Conservation (phyloP, 2,329 filamentous ascomycete species). For the Fusarium floridanum region DNA sequence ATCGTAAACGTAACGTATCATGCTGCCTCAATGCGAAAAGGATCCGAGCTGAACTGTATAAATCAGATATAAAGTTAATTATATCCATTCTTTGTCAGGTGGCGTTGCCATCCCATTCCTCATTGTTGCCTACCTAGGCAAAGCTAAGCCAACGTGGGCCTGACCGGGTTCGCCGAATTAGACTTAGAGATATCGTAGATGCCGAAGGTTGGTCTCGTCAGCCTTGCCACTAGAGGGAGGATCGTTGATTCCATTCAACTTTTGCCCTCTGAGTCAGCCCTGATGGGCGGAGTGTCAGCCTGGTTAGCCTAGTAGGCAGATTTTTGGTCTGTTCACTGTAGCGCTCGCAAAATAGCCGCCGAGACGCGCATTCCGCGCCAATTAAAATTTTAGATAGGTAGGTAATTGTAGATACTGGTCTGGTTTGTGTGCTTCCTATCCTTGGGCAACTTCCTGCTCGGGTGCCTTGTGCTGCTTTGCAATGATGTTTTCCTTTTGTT, state of each 20-base stretch:
- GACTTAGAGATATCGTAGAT: background rate
- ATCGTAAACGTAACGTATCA: background rate
- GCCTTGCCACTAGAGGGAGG: background rate
- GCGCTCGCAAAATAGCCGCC: background rate
- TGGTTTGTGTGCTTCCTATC: background rate
- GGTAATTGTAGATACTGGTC: background rate
- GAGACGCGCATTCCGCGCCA: background rate
- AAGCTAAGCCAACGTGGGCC: background rate
- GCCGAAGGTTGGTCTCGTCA: background rate
- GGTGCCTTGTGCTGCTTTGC: slow-evolving; percentile 14
- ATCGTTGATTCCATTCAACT: background rate
- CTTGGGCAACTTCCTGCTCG: slow-evolving; percentile 1
- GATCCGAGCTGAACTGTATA: background rate
- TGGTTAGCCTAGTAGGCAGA: background rate
- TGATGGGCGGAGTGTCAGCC: background rate
- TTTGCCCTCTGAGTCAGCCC: background rate
- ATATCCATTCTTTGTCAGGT: background rate
- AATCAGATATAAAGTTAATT: background rate
- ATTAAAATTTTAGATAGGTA: background rate
- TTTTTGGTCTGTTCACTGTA: background rate
- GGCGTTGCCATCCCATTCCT: background rate
- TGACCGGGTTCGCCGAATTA: background rate
- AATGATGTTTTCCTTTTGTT: slow-evolving; percentile 34
- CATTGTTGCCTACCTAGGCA: background rate
- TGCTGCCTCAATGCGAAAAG: background rate